Conservation (phyloP, 2,329 filamentous ascomycete species). For the Trichoderma brevicompactum region DNA sequence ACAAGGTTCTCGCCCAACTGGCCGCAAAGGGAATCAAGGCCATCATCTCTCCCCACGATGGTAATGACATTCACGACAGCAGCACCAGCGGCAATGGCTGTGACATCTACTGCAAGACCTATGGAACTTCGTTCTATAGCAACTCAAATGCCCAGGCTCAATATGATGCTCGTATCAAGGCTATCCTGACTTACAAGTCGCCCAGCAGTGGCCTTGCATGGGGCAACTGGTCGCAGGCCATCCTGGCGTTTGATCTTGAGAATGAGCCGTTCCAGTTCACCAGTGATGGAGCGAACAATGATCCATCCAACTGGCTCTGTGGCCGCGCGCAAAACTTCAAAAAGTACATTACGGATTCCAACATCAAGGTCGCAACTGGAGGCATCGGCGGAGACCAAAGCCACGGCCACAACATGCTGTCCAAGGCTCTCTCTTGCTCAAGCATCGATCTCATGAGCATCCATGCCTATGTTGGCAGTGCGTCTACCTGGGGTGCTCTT, state of each 20-base stretch:
- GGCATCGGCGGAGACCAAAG: slow-evolving; percentile 41
- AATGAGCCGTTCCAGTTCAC: slow-evolving; percentile 39
- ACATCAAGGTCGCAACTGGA: slow-evolving; percentile 40
- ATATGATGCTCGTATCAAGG: slow-evolving; percentile 39
- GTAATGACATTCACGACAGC: slow-evolving; percentile 24
- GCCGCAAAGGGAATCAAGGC: slow-evolving; percentile 30
- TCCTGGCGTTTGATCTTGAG: slow-evolving; percentile 43
- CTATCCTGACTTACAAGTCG: slow-evolving; percentile 41
- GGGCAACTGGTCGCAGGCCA: slow-evolving; percentile 41
- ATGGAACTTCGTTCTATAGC: slow-evolving; percentile 38
- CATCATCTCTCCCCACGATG: slow-evolving; percentile 32
- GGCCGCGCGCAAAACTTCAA: slow-evolving; percentile 36
- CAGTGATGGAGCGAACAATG: not conserved
- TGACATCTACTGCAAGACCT: slow-evolving; percentile 31
- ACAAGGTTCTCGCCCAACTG: slow-evolving; percentile 28
- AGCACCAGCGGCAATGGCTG: not conserved
- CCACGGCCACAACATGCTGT: slow-evolving; percentile 38
- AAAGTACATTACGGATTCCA: slow-evolving; percentile 35
- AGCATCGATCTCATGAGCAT: slow-evolving; percentile 35
- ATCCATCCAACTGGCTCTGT: slow-evolving; percentile 38
- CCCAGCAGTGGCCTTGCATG: slow-evolving; percentile 39
- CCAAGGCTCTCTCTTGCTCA: slow-evolving; percentile 35
- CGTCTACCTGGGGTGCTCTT: not conserved
- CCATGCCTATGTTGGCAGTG: slow-evolving; percentile 14
- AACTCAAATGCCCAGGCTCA: slow-evolving; percentile 37